A percentile compares a stretch with the other conserved stretches of the same genome.
Evolutionary conservation across 768 basidiomycete genomes (phyloP).

Genomic region (Lactarius quietus): DNA sequence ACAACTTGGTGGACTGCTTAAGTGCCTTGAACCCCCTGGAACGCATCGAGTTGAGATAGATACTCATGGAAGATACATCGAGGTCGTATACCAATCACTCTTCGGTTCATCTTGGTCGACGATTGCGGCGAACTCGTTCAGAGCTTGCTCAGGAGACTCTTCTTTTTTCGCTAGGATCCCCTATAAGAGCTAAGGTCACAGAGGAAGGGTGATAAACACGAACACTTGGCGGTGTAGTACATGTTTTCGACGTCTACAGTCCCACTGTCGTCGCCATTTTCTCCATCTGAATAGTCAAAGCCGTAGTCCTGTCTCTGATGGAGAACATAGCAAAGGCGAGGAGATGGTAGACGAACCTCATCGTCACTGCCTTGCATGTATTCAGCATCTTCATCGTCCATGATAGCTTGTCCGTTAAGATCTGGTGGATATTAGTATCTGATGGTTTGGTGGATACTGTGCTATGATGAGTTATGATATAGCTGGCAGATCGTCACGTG

Average conservation of each 20-base stretch:
- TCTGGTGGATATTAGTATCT: conserved; percentile 1
- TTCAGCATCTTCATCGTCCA: conserved; percentile 94
- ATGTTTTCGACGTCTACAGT: conserved; percentile 94
- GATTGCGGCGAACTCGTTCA: conserved; percentile 86
- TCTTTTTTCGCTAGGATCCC: conserved; percentile 77
- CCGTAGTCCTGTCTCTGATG: conserved; percentile 69
- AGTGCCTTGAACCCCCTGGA: conserved; percentile 97
- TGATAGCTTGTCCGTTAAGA: conserved; percentile 32
- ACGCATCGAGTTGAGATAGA: conserved; percentile 1
- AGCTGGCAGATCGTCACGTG: conserved; percentile 14
- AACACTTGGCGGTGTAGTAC: conserved; percentile 98
- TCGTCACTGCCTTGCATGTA: conserved; percentile 90
- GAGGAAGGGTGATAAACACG: conserved; percentile 30
- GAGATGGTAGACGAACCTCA: conserved; percentile 47
- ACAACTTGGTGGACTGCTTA: conserved; percentile 94
- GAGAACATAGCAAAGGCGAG: conserved; percentile 17
- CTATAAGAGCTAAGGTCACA: background rate
- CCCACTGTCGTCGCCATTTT: conserved; percentile 73
- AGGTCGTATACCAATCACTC: conserved; percentile 76
- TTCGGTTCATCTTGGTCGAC: conserved; percentile 90
- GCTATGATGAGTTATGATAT: background rate
- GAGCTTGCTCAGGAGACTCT: conserved; percentile 86
- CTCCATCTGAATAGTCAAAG: conserved; percentile 94
- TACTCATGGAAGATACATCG: background rate
- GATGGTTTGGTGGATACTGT: background rate